phyloP scores from a whole-genome alignment of 345 rosid species.

The Bretschneidera sinensis region DNA sequence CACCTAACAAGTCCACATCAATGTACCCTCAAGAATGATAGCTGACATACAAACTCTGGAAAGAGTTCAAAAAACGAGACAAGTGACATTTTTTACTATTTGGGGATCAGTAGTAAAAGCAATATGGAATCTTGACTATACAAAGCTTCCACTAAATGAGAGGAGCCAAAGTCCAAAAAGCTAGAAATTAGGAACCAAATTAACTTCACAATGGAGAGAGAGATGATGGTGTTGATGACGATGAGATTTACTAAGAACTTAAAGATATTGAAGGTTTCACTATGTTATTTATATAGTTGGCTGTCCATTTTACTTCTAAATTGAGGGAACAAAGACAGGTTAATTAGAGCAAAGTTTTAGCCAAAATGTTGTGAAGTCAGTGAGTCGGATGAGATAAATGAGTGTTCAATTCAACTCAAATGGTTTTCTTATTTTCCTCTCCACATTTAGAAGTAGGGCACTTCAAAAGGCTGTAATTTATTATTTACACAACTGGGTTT shows the following conservation, averaged over 20 bases:
- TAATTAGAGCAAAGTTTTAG: no score
- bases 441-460: no score
- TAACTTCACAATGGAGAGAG: constrained; percentile 6
- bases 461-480: no score
- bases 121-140: constrained; percentile 31
- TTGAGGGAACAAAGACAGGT: no score
- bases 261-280: neutral
- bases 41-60: constrained; percentile 27
- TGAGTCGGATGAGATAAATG: no score
- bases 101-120: constrained; percentile 21
- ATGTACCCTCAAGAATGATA: constrained; percentile 13
- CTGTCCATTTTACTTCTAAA: no score
- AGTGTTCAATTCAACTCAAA: no score
- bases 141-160: constrained; percentile 14
- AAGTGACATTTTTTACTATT: constrained; percentile 17
- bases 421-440: no score
- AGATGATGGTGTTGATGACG: neutral
- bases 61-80: constrained; percentile 21
- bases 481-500: no score
- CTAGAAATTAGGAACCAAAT: neutral
- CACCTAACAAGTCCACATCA: neutral
- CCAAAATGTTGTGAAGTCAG: no score
- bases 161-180: constrained; percentile 22
- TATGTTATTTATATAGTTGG: no score
- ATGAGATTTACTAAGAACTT: neutral